Conservation (phyloP, 129 eudicot species). For the Flaveria robusta region DNA sequence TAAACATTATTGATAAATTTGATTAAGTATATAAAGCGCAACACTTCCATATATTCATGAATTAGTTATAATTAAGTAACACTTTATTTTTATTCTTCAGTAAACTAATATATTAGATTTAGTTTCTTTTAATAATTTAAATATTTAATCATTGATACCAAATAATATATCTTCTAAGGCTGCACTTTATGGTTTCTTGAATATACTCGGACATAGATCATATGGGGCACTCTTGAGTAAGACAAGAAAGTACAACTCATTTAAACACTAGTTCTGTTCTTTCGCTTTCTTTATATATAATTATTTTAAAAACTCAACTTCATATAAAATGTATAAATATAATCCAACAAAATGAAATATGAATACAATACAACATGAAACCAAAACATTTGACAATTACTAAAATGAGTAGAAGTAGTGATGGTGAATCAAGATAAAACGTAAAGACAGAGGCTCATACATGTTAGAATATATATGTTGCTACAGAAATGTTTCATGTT, state of each 20-base stretch:
- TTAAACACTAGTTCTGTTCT: slow-evolving; percentile 34
- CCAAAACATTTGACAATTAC: too few relatives aligned
- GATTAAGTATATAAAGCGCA: background rate
- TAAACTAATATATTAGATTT: background rate
- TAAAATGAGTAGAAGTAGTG: too few relatives aligned
- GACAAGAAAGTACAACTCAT: slow-evolving; percentile 35
- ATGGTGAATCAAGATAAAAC: too few relatives aligned
- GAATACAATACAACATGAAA: too few relatives aligned
- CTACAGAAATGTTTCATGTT: too few relatives aligned
- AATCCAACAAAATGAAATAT: too few relatives aligned
- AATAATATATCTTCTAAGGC: background rate
- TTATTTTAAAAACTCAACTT: too few relatives aligned
- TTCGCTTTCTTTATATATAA: slow-evolving; percentile 15
- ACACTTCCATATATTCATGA: background rate
- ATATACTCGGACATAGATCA: slow-evolving; percentile 16
- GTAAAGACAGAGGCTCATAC: too few relatives aligned
- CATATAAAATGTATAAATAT: too few relatives aligned
- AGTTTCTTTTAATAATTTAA: background rate
- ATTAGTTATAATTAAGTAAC: background rate
- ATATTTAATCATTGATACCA: background rate
- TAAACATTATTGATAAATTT: background rate
- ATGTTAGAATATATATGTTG: too few relatives aligned
- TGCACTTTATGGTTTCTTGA: slow-evolving; percentile 24
- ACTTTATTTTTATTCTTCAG: background rate
- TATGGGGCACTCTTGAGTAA: slow-evolving; percentile 41